These are phyloP conservation scores for Pichia kluyveri DNA, from an alignment of 805 yeast genomes.

Conservation along the genomic window DNA sequence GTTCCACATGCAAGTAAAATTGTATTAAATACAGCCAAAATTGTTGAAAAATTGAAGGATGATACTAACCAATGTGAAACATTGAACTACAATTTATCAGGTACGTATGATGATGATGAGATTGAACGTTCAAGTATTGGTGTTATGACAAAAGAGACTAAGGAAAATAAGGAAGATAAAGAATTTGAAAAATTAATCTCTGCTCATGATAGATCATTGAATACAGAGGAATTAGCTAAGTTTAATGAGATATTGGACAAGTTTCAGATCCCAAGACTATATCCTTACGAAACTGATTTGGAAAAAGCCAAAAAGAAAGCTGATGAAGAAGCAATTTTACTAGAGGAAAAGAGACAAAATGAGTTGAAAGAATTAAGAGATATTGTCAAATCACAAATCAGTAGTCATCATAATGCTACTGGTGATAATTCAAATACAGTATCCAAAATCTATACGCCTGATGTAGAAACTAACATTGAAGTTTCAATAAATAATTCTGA, in stretches of 20 bases:
- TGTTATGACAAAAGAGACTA: conserved; percentile 8
- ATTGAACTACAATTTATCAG: conserved; percentile 13
- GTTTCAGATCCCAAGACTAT: background rate
- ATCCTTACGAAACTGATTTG: background rate
- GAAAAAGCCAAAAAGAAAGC: background rate
- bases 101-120: conserved; percentile 6
- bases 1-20: conserved; percentile 27
- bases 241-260: conserved; percentile 7
- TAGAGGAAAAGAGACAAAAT: background rate
- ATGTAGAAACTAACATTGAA: too few relatives aligned
- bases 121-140: conserved; percentile 4
- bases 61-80: conserved; percentile 17
- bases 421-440: background rate
- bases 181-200: conserved; percentile 7
- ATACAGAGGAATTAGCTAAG: background rate
- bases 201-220: conserved; percentile 8
- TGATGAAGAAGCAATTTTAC: background rate
- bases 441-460: too few relatives aligned
- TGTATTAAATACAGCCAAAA: conserved; percentile 13
- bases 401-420: background rate
- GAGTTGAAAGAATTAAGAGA: background rate
- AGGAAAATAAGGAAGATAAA: conserved; percentile 11
- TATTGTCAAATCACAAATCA: background rate
- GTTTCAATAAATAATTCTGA: too few relatives aligned
- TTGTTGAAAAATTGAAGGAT: conserved; percentile 16